phyloP scores from a whole-genome alignment of 2,329 filamentous ascomycete species.

The Ceratocystis diversiconidia region DNA sequence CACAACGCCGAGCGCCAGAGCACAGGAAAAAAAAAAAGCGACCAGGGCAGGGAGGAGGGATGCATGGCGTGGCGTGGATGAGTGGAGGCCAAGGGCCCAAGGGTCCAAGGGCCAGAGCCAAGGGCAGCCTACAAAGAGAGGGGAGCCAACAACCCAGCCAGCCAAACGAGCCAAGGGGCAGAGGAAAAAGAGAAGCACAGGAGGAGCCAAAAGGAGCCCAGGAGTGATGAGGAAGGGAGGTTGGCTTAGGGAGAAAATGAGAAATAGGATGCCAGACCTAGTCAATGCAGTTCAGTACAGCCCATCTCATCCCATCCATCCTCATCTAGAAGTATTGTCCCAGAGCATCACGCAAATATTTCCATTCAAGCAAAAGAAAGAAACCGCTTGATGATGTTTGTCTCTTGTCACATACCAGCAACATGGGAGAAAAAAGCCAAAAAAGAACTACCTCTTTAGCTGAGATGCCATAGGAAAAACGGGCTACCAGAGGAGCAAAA shows the following conservation, averaged over 20 bases:
- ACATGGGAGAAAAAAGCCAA: too few species aligned
- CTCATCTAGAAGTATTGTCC: too few species aligned
- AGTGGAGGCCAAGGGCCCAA: constrained; percentile 3
- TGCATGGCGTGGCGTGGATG: constrained; percentile 6
- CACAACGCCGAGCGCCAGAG: not conserved
- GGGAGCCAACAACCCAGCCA: too few species aligned
- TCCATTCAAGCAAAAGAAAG: not conserved
- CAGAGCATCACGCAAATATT: not conserved
- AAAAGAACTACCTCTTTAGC: too few species aligned
- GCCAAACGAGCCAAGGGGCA: constrained; percentile 7
- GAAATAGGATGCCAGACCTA: constrained; percentile 17
- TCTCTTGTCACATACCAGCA: too few species aligned
- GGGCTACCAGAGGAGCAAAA: too few species aligned
- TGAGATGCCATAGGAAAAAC: too few species aligned
- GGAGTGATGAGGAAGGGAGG: constrained; percentile 9
- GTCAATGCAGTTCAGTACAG: not conserved
- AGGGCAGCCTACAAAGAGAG: not conserved
- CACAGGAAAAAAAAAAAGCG: constrained; percentile 7
- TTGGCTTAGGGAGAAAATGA: constrained; percentile 17
- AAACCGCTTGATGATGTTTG: too few species aligned
- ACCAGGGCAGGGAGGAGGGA: constrained; percentile 6
- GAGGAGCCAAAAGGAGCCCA: not conserved
- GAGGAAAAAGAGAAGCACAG: not conserved
- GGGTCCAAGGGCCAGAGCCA: constrained; percentile 6
- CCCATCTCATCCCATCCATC: not conserved